Base-by-base conservation (phyloP, 2,329 filamentous ascomycete genomes). In the Aspergillus latus region DNA sequence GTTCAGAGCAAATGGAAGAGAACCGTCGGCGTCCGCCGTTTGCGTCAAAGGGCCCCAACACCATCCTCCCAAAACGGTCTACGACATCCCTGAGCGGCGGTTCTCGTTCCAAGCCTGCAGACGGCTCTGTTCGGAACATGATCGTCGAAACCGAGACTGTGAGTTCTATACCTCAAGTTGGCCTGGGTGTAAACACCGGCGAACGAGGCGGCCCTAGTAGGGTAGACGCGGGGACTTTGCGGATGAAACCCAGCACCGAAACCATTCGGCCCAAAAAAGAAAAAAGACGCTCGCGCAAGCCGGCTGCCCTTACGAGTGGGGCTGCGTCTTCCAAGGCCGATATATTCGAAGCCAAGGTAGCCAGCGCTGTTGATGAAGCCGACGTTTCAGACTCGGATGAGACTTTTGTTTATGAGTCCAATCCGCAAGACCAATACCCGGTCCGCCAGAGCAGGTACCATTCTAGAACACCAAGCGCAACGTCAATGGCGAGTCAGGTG, bases 381-480 rank as follows among this genome's bases (percentile, higher is more conserved):
- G 90, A 97, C 72, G 96, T 93, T 10, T 97, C 93, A 5, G 94
- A 99, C 72, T 97, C 93, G 1, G 94, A 97, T 68, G 94, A 97
- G 74, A 97, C 94, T 0, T 99, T 97, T 73, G 94, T 99, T 13
- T 99, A 99, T 76, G 94, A 99, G 74, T 97, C 94, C 28, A 99
- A 99, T 68, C 94, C 93, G 8, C 82, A 83, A 11, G 85, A 87
- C 63, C 77, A 80, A 26, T 79, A 72, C 56, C 75, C 82, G 30
- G 62, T 68, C 40, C 78, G 83, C 50, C 89, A 90, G 50, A 84
- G 85, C 61, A 84, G 92, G 59, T 91, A 93, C 73, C 93, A 97
- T 75, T 97, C 93, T 16, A 86, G 94, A 60, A 99, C 94, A 1
- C 94, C 94, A 5, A 97, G 92, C 73, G 89, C 92, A 43, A 95